phyloP scores from a whole-genome alignment of 177 flowering plant species.

The Vitis hybrid region DNA sequence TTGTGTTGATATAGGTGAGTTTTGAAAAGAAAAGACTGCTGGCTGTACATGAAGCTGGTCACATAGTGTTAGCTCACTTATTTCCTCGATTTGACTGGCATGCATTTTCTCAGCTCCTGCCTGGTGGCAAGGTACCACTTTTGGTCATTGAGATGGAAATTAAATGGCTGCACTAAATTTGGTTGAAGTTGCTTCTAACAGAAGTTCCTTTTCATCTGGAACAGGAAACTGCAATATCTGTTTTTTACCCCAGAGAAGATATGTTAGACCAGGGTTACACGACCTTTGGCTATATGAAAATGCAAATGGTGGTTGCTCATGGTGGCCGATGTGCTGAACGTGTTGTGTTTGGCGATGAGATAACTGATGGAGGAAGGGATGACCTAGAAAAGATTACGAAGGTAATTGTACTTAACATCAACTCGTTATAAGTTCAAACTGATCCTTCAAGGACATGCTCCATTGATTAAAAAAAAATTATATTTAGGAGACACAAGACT shows the following conservation, averaged over 20 bases:
- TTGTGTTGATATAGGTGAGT: slow-evolving; percentile 55
- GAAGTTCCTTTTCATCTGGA: slow-evolving; percentile 9
- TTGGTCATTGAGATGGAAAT: background rate
- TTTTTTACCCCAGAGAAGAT: slow-evolving; percentile 93
- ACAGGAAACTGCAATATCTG: slow-evolving; percentile 94
- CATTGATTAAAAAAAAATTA: too few species aligned
- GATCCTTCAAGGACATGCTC: too few species aligned
- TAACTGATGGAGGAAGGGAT: slow-evolving; percentile 93
- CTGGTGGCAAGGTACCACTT: slow-evolving; percentile 82
- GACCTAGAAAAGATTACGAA: slow-evolving; percentile 89
- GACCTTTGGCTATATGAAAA: slow-evolving; percentile 94
- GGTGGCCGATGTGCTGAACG: slow-evolving; percentile 99
- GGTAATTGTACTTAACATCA: slow-evolving; percentile 32
- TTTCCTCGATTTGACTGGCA: slow-evolving; percentile 98
- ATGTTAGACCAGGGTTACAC: slow-evolving; percentile 85
- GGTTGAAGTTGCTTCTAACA: background rate
- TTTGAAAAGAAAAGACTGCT: slow-evolving; percentile 76
- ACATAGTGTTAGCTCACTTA: slow-evolving; percentile 87
- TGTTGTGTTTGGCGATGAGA: slow-evolving; percentile 80
- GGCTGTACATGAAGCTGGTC: slow-evolving; percentile 99
- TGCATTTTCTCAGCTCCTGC: slow-evolving; percentile 97
- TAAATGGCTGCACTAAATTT: background rate
- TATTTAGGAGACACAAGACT: too few species aligned
- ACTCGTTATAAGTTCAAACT: background rate
- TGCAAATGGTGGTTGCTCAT: slow-evolving; percentile 99